A percentile compares a stretch with the other conserved stretches of the same genome.
phyloP scores from a whole-genome alignment of 768 basidiomycete genomes.

The Phylloporus scabripes region DNA sequence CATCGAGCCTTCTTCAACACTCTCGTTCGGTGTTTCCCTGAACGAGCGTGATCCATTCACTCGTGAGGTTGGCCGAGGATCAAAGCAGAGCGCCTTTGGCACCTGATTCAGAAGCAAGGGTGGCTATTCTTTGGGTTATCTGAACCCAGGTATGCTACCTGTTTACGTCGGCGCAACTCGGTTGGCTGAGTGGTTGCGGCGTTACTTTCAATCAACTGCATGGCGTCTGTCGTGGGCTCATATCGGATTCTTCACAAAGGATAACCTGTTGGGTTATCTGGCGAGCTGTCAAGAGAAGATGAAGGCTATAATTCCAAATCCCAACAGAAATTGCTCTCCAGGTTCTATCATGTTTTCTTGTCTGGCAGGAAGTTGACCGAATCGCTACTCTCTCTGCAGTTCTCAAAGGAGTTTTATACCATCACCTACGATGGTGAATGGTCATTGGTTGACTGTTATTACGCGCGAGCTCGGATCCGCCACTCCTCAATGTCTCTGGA shows the following conservation, averaged over 20 bases:
- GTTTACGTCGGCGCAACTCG: slow-evolving; percentile 61
- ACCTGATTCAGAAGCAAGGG: slow-evolving; percentile 9
- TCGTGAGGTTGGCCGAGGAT: slow-evolving; percentile 45
- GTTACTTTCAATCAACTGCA: slow-evolving; percentile 47
- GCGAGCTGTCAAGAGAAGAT: too few relatives aligned
- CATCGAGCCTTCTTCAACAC: slow-evolving; percentile 80
- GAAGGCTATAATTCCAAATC: too few relatives aligned
- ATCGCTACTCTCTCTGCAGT: too few relatives aligned
- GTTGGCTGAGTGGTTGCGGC: slow-evolving; percentile 45
- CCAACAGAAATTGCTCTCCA: too few relatives aligned
- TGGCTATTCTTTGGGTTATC: slow-evolving; percentile 24
- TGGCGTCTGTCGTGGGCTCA: slow-evolving; percentile 50
- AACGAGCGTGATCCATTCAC: slow-evolving; percentile 67
- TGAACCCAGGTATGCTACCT: slow-evolving; percentile 45
- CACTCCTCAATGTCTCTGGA: too few relatives aligned
- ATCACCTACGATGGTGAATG: too few relatives aligned
- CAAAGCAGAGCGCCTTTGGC: slow-evolving; percentile 15
- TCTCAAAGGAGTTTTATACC: too few relatives aligned
- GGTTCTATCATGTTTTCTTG: too few relatives aligned
- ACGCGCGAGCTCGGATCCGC: too few relatives aligned
- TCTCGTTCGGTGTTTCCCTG: slow-evolving; percentile 80
- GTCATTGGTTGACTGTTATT: too few relatives aligned
- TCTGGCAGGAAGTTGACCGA: too few relatives aligned
- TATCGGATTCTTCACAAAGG: slow-evolving; percentile 5
- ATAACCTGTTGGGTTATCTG: neutral